phyloP scores from a whole-genome alignment of 192 early-diverging fungal species.

The Pilobolus umbonatus region DNA sequence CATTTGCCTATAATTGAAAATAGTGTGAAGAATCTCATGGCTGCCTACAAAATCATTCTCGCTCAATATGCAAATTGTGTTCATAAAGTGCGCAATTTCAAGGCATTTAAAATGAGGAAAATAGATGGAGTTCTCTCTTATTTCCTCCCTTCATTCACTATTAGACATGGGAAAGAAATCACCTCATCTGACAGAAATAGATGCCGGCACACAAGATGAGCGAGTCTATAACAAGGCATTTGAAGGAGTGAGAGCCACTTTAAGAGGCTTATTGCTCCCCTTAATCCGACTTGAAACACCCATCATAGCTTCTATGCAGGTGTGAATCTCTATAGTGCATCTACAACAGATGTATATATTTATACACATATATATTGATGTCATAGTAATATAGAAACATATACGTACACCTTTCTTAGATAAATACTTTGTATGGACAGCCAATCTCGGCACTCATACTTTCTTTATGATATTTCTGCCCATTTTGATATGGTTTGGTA shows the following conservation, averaged over 20 bases:
- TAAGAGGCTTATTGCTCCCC: constrained; percentile 42
- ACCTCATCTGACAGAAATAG: constrained; percentile 38
- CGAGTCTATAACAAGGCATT: constrained; percentile 48
- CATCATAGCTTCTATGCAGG: constrained; percentile 47
- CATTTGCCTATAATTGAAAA: no score
- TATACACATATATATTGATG: not conserved
- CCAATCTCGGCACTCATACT: constrained; percentile 81
- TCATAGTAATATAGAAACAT: constrained; percentile 26
- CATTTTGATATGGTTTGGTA: constrained; percentile 75
- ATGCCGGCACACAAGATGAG: constrained; percentile 50
- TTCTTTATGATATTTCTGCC: constrained; percentile 84
- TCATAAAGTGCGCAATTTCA: no score
- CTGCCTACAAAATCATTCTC: no score
- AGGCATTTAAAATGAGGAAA: no score
- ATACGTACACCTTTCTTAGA: constrained; percentile 51
- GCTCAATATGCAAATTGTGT: no score
- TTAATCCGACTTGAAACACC: constrained; percentile 43
- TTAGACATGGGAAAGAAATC: no score
- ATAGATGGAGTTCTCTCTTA: no score
- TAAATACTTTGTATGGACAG: constrained; percentile 60
- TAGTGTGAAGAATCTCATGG: no score
- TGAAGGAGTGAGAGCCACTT: constrained; percentile 34
- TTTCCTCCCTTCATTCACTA: no score
- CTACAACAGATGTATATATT: not conserved
- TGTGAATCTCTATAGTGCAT: constrained; percentile 15